Conservation (phyloP, 495 filamentous ascomycete species). For the Parathielavia hyrcaniae region DNA sequence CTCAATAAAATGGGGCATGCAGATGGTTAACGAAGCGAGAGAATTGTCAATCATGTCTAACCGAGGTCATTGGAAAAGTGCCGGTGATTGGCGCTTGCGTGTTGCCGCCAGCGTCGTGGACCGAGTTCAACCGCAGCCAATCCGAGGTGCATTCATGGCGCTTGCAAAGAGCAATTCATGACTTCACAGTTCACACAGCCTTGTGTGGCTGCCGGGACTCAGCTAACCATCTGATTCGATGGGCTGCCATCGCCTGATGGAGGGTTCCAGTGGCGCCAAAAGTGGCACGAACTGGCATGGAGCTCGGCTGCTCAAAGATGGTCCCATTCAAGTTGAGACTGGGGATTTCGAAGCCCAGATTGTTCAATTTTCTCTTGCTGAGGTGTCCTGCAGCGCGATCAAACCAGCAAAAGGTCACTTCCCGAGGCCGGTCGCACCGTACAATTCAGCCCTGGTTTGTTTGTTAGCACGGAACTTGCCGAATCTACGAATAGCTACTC, state of each 20-base stretch:
- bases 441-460: too few relatives aligned
- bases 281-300: conserved; percentile 8
- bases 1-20: too few relatives aligned
- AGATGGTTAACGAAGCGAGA: neutral
- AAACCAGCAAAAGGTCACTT: neutral
- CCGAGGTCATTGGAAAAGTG: neutral
- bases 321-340: conserved; percentile 1
- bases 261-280: conserved; percentile 11
- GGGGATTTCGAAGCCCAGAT: too few relatives aligned
- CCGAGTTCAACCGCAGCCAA: conserved; percentile 6
- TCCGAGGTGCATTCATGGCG: neutral
- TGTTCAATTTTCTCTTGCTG: too few relatives aligned
- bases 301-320: neutral
- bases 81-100: neutral
- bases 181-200: conserved; percentile 5
- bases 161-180: conserved; percentile 7
- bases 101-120: neutral
- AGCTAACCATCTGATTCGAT: conserved; percentile 14
- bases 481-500: too few relatives aligned
- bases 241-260: neutral
- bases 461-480: too few relatives aligned
- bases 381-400: neutral
- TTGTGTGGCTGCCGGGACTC: conserved; percentile 1
- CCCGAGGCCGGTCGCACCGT: neutral
- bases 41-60: neutral